These are phyloP conservation scores for Hyaloscypha bicolor DNA, from an alignment of 495 filamentous ascomycete species.

Conservation along the genomic window DNA sequence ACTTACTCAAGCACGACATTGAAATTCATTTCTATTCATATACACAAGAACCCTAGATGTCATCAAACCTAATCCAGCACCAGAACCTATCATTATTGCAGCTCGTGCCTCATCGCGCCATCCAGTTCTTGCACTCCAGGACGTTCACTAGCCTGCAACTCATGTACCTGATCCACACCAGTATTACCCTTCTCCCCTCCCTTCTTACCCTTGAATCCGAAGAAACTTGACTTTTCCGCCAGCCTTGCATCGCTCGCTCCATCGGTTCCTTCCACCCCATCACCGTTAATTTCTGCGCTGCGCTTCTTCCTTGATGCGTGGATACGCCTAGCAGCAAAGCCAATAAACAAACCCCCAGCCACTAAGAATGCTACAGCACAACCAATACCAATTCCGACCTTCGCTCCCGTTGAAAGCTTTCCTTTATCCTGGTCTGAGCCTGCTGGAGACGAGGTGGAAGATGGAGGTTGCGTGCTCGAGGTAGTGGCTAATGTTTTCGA, in stretches of 20 bases:
- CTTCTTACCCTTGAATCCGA: no score
- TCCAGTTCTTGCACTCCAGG: not conserved
- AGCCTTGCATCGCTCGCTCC: not conserved
- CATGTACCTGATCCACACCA: not conserved
- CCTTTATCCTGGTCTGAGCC: not conserved
- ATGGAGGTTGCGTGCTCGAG: not conserved
- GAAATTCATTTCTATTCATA: no score
- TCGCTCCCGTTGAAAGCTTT: no score
- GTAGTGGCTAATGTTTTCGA: not conserved
- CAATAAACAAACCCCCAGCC: no score
- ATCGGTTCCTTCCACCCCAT: not conserved
- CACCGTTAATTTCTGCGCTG: no score
- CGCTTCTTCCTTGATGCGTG: no score
- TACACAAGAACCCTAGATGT: no score
- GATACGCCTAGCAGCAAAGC: no score
- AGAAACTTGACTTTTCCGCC: not conserved
- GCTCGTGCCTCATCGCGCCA: not conserved
- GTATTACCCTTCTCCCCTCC: not conserved
- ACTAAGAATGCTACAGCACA: no score
- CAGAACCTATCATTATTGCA: not conserved
- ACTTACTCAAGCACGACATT: no score
- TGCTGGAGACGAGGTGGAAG: not conserved
- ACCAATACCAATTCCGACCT: no score
- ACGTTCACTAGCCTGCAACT: not conserved
- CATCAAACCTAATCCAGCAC: no score